Base-by-base conservation (phyloP, 2,329 filamentous ascomycete species). In the Monosporascus sp. region DNA sequence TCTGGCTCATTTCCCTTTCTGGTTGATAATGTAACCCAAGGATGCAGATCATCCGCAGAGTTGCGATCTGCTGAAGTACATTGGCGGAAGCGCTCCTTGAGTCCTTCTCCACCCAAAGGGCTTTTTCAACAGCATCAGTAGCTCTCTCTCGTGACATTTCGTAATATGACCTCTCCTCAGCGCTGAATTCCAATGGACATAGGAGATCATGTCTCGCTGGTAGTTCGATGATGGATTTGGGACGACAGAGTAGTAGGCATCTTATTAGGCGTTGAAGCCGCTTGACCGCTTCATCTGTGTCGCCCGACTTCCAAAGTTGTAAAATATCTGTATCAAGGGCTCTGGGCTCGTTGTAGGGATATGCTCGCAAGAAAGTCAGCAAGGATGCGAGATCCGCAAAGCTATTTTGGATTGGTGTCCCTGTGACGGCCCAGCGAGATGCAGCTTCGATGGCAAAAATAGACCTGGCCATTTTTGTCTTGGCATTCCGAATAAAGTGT, bases 41-140 rank as follows among this genome's bases (percentile, higher is more conserved):
- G 45, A 78, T 73, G 37, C 78, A 80, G 3, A 79, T 62, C 17
- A 77, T 62, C 1, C 77, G 64, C 52, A 80, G 59, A 0, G 67
- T 63, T 31, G 79, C 73, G 31, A 80, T 76, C 43, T 70, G 67
- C 53, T 76, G 71, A 1, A 80, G 56, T 1, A 73, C 70, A 45
- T 75, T 78, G 11, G 72, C 63, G 47, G 70, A 77, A 1, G 63
- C n/a, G n/a, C n/a, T 55, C 0, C 58, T 58, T 0, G 59, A 22
- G 6, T 54, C 54, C 1, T 0, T 55, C 47, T 1, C 59, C 57
- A 1, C 58, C 41, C 1, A n/a, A 61, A n/a, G n/a, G 51, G 0
- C 75, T 48, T 74, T 68, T 2, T 74, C 67, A 3, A 76, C 68
- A 0, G 50, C 61, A 0, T 53, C 20, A 0, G 72, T 67, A 0